Evolutionary conservation across 495 filamentous ascomycete species (phyloP).

Genomic region (Aspergillus hancockii): DNA sequence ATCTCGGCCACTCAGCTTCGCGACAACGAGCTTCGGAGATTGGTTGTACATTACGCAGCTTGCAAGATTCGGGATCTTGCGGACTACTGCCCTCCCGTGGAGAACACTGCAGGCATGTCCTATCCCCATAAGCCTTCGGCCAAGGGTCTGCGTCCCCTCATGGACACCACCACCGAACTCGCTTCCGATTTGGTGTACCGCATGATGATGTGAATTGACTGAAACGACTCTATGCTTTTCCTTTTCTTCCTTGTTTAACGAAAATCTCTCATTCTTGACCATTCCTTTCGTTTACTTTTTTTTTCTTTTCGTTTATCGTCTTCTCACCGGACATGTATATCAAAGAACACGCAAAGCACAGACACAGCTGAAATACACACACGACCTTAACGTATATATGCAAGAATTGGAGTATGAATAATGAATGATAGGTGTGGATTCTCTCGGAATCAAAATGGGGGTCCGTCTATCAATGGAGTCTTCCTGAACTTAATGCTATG

Average conservation of each 20-base stretch:
- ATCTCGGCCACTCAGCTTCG: slow-evolving; percentile 47
- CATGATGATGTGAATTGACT: slow-evolving; percentile 42
- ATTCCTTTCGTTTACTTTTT: not conserved
- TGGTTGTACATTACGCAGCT: slow-evolving; percentile 46
- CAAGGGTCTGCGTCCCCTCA: slow-evolving; percentile 35
- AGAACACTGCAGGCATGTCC: slow-evolving; percentile 29
- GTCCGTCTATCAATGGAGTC: not conserved
- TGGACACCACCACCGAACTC: slow-evolving; percentile 45
- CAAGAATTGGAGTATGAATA: slow-evolving; percentile 1
- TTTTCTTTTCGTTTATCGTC: not conserved
- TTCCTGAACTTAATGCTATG: not conserved
- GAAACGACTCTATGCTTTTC: not conserved
- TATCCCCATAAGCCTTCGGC: slow-evolving; percentile 26
- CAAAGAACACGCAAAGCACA: not conserved
- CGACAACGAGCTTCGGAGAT: slow-evolving; percentile 45
- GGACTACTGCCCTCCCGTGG: slow-evolving; percentile 35
- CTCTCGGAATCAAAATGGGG: not conserved
- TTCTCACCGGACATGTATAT: not conserved
- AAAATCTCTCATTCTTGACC: slow-evolving; percentile 1
- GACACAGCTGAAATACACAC: not conserved
- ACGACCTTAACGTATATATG: not conserved
- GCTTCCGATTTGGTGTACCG: slow-evolving; percentile 51
- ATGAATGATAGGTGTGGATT: not conserved
- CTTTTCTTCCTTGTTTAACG: not conserved
- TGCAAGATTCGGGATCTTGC: slow-evolving; percentile 48